A percentile compares a stretch with the other conserved stretches of the same genome.
These are phyloP conservation scores for Inonotus hispidus DNA, from an alignment of 1,284 basidiomycete species.

Conservation along the genomic window DNA sequence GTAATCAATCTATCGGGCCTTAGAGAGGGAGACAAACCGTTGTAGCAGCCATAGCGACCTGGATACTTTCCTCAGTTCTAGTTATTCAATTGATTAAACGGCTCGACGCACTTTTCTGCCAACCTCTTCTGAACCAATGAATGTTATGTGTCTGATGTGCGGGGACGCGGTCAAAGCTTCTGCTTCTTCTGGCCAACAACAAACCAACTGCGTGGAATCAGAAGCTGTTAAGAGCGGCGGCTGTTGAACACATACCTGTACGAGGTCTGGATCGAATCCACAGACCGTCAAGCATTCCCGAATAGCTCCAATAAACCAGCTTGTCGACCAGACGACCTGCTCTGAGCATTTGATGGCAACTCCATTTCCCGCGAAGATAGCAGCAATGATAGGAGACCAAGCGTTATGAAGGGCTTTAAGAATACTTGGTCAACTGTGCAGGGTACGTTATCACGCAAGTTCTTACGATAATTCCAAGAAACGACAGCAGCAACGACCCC, in stretches of 20 bases:
- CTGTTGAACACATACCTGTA: slow-evolving; percentile 49
- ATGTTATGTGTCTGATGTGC: slow-evolving; percentile 76
- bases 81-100: too few species aligned
- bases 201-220: slow-evolving; percentile 51
- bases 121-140: slow-evolving; percentile 91
- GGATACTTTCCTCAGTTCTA: background rate
- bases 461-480: slow-evolving; percentile 89
- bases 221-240: slow-evolving; percentile 4
- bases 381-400: slow-evolving; percentile 88
- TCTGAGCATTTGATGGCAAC: slow-evolving; percentile 93
- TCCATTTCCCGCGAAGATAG: slow-evolving; percentile 87
- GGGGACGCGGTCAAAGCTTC: slow-evolving; percentile 77
- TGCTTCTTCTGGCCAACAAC: slow-evolving; percentile 86
- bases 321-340: slow-evolving; percentile 84
- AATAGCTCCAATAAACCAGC: slow-evolving; percentile 77
- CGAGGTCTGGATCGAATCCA: slow-evolving; percentile 75
- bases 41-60: slow-evolving; percentile 78
- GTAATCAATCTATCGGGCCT: background rate
- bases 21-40: slow-evolving; percentile 33
- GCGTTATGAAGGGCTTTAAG: slow-evolving; percentile 81
- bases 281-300: slow-evolving; percentile 69
- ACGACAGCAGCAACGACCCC: slow-evolving; percentile 92
- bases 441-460: background rate
- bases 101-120: slow-evolving; percentile 63
- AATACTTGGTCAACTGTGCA: slow-evolving; percentile 2